Percentiles rank a stretch among this genome's conserved stretches.
phyloP scores from a whole-genome alignment of 306 rosid species.

The Dalbergia cultrata region DNA sequence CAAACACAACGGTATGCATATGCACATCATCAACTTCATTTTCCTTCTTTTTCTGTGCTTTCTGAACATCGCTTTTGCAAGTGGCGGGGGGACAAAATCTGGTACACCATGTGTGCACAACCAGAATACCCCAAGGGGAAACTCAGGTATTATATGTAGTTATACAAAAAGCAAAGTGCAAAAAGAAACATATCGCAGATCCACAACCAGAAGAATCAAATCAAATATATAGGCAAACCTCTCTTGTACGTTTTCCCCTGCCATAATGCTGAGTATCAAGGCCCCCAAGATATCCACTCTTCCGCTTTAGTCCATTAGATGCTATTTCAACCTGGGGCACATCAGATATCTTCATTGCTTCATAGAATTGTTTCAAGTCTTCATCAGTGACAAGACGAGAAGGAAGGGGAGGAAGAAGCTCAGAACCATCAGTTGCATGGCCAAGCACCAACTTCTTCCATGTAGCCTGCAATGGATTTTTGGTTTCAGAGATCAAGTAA shows the following conservation, averaged over 20 bases:
- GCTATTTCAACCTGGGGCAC: slow-evolving; percentile 69
- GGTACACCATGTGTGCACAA: slow-evolving; percentile 11
- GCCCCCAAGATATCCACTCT: slow-evolving; percentile 72
- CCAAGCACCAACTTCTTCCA: slow-evolving; percentile 79
- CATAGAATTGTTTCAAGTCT: slow-evolving; percentile 85
- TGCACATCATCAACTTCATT: slow-evolving; percentile 27
- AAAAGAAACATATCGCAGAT: slow-evolving; percentile 9
- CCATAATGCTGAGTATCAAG: slow-evolving; percentile 93
- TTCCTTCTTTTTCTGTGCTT: background rate
- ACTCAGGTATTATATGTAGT: background rate
- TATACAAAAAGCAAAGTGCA: background rate
- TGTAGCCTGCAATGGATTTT: slow-evolving; percentile 63
- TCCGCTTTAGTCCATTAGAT: slow-evolving; percentile 80
- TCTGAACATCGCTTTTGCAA: background rate
- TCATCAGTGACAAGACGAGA: slow-evolving; percentile 93
- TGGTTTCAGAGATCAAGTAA: slow-evolving; percentile 23
- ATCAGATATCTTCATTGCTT: slow-evolving; percentile 87
- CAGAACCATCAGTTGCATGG: slow-evolving; percentile 60
- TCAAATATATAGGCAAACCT: slow-evolving; percentile 67
- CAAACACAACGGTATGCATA: background rate
- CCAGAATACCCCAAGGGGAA: background rate
- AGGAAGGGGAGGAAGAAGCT: slow-evolving; percentile 66
- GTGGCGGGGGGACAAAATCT: background rate
- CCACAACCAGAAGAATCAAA: slow-evolving; percentile 28
- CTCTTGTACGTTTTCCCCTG: slow-evolving; percentile 98